Evolutionary conservation across 2,329 filamentous ascomycete genomes (phyloP), one percentile per base, ranked within the genome.

Genomic region (Lasiodiplodia hormozganensis): DNA sequence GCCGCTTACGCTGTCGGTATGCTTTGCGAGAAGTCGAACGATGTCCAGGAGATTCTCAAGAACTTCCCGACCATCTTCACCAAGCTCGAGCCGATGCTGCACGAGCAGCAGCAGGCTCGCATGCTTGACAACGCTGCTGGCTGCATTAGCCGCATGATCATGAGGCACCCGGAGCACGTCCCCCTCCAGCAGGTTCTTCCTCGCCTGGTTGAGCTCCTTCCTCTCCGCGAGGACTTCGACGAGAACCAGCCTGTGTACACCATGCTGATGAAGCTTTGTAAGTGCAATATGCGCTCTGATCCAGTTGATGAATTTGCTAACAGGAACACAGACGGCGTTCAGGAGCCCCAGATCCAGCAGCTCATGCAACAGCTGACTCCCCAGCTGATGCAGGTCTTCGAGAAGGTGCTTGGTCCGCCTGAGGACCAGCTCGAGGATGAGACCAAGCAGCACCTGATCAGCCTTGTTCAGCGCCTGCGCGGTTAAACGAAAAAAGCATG

Each of bases 211-310:
- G 87, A 88, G 70, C 87, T 94, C 34, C 87, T 98, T 47, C 96
- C 96, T 11, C 85, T 98, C 71, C 92, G 92, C 80, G 94, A 97
- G 78, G 96, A 98, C 80, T 98, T 88, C 75, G 94, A 97, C 81
- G 96, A 98, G 87, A 98, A 99, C 82, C 92, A 93, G 75, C 94
- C 96, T 10, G 90, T 98, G 70, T 99, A 91, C 83, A 88, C 91
- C 79, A 96, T 94, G 88, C 90, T 99, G 75, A 90, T 92, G 80
- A 90, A 92, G 80, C 87, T 98, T 72, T 97, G 89, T 91, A 85
- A 84, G 89, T 87, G 40, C 28, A 43, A 23, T 5, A 18, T 52
- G 18, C 10, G 21, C n/a, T 8, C 12, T 2, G n/a, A 12, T 25
- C 16, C 31, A 12, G 14, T 18, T 25, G 43, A 31, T n/a, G 23